Evolutionary conservation across 2,329 filamentous ascomycete species (phyloP).

Genomic region (Fusarium sp.): DNA sequence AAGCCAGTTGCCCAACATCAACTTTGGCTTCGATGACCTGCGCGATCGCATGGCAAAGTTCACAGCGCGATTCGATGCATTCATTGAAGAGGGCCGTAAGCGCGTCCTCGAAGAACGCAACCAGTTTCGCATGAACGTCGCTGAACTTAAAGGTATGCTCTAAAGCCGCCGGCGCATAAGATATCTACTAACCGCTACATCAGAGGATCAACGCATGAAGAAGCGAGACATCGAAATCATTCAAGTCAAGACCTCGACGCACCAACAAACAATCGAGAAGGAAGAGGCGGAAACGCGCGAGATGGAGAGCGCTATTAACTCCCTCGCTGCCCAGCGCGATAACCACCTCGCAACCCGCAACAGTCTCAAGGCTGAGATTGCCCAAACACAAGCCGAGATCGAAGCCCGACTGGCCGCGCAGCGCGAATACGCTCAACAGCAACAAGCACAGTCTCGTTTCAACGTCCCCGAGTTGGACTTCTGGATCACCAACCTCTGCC

Average conservation of each 20-base stretch:
- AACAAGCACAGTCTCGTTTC: conserved; percentile 85
- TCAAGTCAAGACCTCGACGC: conserved; percentile 73
- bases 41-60: conserved; percentile 96
- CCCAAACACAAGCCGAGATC: conserved; percentile 75
- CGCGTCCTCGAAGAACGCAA: conserved; percentile 92
- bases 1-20: conserved; percentile 84
- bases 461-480: conserved; percentile 95
- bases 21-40: conserved; percentile 96
- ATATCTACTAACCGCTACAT: background rate
- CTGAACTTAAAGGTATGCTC: conserved; percentile 84
- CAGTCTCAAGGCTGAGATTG: conserved; percentile 67
- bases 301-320: conserved; percentile 71
- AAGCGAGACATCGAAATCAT: conserved; percentile 87
- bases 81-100: conserved; percentile 91
- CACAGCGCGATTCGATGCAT: conserved; percentile 87
- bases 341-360: conserved; percentile 66
- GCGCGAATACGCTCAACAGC: conserved; percentile 74
- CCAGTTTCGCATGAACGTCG: conserved; percentile 88
- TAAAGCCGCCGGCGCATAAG: background rate
- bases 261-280: conserved; percentile 78
- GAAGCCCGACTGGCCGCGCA: conserved; percentile 76
- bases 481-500: conserved; percentile 90
- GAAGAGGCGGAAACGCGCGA: conserved; percentile 81
- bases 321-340: conserved; percentile 68
- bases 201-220: conserved; percentile 92